Evolutionary conservation across 2,329 filamentous ascomycete species (phyloP), one percentile per base, ranked within the genome.

Genomic region (Dichotomopilus funicola): DNA sequence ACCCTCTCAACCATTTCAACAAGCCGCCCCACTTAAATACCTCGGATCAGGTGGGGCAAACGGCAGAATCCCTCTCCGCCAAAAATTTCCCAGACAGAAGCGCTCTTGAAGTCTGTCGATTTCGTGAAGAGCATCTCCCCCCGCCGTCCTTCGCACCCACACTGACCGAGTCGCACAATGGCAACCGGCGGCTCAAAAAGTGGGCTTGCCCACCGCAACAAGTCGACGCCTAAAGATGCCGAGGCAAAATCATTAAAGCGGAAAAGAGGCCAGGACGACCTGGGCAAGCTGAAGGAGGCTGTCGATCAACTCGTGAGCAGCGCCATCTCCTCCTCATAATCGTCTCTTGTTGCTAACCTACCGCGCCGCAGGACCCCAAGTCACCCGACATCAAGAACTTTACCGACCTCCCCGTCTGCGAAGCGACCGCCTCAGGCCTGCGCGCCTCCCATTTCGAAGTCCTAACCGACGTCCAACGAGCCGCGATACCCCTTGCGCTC

Each of bases 391-490:
- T 80, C 64, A 85, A 83, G 61, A 80, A 81, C 61, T 99, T 99
- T 70, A 78, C 85, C 64, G 85, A 96, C 56, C 80, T 99, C 0
- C 94, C 94, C 12, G 80, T 99, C 54, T 97, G 91, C 52, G 80
- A 86, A 62, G 80, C 89, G 12, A 97, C 94, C 2, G 76, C 82
- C 37, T 80, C 80, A 19, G 94, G 94, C 51, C 82, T 99, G 59
- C 83, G 91, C 61, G 80, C 87, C 42, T 91, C 89, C 10, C 91
- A 97, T 70, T 99, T 92, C 75, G 88, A 91, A 66, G 85, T 82
- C 49, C 78, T 96, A 62, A 99, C 94, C 59, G 91, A 96, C 62
- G 89, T 99, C 65, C 94, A 99, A 74, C 81, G 87, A 49, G 86
- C 86, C 66, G 91, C 91, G n/a, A 87, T 99, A 57, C 91, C 89